Conservation (phyloP, 2,329 filamentous ascomycete species). For the Xylariaceae sp. region DNA sequence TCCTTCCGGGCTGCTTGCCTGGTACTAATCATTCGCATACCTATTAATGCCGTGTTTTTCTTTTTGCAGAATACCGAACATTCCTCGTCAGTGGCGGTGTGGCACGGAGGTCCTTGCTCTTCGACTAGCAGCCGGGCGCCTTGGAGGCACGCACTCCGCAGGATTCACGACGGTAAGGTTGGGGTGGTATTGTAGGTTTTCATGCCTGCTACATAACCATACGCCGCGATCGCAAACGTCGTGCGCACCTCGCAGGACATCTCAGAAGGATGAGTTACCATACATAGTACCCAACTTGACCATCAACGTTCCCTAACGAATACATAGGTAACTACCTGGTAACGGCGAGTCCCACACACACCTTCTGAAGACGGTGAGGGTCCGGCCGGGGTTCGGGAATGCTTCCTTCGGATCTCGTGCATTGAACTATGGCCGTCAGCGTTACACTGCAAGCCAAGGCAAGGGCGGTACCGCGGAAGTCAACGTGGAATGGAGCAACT, state of each 20-base stretch:
- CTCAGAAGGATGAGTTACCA: too few species aligned
- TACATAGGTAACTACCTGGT: too few species aligned
- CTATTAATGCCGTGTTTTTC: not conserved
- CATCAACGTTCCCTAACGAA: too few species aligned
- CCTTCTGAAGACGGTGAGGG: not conserved
- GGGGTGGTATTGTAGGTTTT: too few species aligned
- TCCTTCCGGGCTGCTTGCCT: not conserved
- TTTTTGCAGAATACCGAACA: not conserved
- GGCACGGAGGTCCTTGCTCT: conserved; percentile 9
- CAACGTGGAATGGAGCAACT: too few species aligned
- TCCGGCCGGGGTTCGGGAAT: not conserved
- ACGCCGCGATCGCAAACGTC: too few species aligned
- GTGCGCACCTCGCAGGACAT: too few species aligned
- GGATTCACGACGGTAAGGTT: too few species aligned
- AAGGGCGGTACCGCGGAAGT: too few species aligned
- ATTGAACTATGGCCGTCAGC: not conserved
- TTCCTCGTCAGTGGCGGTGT: not conserved
- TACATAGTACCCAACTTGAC: too few species aligned
- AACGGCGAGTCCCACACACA: too few species aligned
- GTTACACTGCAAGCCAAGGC: not conserved
- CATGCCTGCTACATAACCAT: too few species aligned
- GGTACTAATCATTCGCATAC: not conserved
- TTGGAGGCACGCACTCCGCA: not conserved
- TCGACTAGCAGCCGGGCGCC: conserved; percentile 11
- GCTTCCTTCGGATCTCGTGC: not conserved